phyloP scores from a whole-genome alignment of 2,329 filamentous ascomycete genomes.

The Fusarium circinatum region DNA sequence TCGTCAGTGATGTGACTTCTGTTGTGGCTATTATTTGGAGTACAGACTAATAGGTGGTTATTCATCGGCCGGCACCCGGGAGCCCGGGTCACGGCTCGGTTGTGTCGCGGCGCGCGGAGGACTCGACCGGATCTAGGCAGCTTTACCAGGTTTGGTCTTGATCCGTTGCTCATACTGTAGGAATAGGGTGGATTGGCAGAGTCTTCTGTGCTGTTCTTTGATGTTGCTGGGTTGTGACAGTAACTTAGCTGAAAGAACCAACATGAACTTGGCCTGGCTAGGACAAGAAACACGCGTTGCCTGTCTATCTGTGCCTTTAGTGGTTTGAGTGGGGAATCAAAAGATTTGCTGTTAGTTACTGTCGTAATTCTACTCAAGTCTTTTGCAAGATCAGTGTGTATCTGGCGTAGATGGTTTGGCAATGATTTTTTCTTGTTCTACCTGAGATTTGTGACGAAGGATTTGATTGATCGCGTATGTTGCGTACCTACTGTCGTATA shows the following conservation, averaged over 20 bases:
- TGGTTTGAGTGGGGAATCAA: constrained; percentile 12
- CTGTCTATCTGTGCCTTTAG: constrained; percentile 1
- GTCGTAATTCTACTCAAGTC: constrained; percentile 8
- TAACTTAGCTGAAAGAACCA: constrained; percentile 9
- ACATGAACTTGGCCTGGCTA: constrained; percentile 5
- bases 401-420: not conserved
- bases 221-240: constrained; percentile 12
- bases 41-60: not conserved
- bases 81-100: constrained; percentile 38
- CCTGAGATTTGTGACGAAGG: not conserved
- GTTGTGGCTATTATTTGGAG: constrained; percentile 2
- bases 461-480: not conserved
- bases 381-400: not conserved
- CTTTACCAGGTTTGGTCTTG: constrained; percentile 23
- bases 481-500: not conserved
- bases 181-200: constrained; percentile 14
- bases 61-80: constrained; percentile 37
- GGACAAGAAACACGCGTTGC: constrained; percentile 1
- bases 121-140: constrained; percentile 35
- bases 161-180: constrained; percentile 13
- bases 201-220: constrained; percentile 2
- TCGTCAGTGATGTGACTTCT: not conserved
- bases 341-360: constrained; percentile 6
- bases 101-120: constrained; percentile 32
- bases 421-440: not conserved